Evolutionary conservation across 2,329 filamentous ascomycete genomes (phyloP).

Genomic region (Ceratocystis smalleyi): DNA sequence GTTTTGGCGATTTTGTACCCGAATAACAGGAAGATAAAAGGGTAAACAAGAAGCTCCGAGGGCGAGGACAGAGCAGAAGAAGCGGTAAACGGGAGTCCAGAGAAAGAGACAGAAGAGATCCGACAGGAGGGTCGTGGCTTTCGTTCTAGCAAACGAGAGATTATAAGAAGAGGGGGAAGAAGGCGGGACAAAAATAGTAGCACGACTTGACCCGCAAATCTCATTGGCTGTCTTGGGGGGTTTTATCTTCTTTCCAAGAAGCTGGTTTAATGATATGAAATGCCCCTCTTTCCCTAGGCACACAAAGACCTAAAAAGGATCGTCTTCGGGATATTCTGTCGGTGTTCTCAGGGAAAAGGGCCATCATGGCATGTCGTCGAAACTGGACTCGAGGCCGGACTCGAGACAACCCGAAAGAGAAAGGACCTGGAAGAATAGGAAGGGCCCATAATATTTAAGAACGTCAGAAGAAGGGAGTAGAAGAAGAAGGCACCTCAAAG

Average conservation of each 20-base stretch:
- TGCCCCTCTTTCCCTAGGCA: background rate
- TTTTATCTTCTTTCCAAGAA: background rate
- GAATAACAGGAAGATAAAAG: constrained; percentile 1
- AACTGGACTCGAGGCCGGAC: background rate
- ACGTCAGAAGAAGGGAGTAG: background rate
- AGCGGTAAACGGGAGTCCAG: background rate
- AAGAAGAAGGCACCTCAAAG: background rate
- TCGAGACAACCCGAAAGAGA: background rate
- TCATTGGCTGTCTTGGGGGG: background rate
- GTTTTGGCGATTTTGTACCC: background rate
- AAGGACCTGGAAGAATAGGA: background rate
- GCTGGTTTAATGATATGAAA: background rate
- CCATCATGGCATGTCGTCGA: background rate
- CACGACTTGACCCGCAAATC: background rate
- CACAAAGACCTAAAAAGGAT: background rate
- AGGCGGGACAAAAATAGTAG: constrained; percentile 1
- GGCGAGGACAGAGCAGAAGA: background rate
- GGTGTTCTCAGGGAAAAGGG: background rate
- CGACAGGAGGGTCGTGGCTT: background rate
- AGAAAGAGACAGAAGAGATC: background rate
- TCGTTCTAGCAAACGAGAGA: background rate
- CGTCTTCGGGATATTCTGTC: background rate
- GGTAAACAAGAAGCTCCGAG: background rate
- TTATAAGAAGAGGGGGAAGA: background rate
- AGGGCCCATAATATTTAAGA: background rate